phyloP scores from a whole-genome alignment of 208 protist genomes.

The Trypanosoma rangeli region DNA sequence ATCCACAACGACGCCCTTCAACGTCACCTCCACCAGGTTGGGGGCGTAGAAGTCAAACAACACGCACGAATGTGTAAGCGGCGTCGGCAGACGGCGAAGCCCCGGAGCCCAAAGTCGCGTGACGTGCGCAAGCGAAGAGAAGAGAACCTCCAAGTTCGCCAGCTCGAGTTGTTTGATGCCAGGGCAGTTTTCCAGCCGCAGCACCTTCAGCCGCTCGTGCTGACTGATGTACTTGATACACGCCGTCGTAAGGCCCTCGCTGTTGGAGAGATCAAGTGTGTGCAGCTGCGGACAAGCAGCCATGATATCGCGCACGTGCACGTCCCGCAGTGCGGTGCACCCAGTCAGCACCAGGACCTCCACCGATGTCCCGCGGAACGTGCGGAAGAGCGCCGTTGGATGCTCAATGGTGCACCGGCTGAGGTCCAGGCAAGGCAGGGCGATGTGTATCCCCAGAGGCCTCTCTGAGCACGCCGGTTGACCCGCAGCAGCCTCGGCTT shows the following conservation, averaged over 20 bases:
- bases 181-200: slow-evolving; percentile 39
- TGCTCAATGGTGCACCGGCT: slow-evolving; percentile 31
- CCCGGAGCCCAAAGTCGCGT: slow-evolving; percentile 23
- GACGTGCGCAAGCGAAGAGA: slow-evolving; percentile 33
- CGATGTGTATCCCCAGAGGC: background rate
- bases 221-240: slow-evolving; percentile 28
- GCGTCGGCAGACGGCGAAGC: slow-evolving; percentile 30
- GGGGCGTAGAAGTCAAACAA: slow-evolving; percentile 34
- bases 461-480: background rate
- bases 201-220: slow-evolving; percentile 24
- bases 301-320: slow-evolving; percentile 24
- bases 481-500: background rate
- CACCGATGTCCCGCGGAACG: slow-evolving; percentile 17
- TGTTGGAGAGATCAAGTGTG: slow-evolving; percentile 35
- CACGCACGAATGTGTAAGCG: slow-evolving; percentile 26
- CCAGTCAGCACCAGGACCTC: slow-evolving; percentile 31
- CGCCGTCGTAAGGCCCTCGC: slow-evolving; percentile 20
- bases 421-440: slow-evolving; percentile 29
- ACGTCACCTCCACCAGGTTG: slow-evolving; percentile 25
- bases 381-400: slow-evolving; percentile 17
- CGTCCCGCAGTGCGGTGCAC: slow-evolving; percentile 22
- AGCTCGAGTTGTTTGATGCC: slow-evolving; percentile 25
- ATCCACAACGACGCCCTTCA: slow-evolving; percentile 33
- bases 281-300: slow-evolving; percentile 29
- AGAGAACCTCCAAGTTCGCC: slow-evolving; percentile 31